phyloP scores from a whole-genome alignment of 148 eudicot species.

The Chenopodium berlandieri region DNA sequence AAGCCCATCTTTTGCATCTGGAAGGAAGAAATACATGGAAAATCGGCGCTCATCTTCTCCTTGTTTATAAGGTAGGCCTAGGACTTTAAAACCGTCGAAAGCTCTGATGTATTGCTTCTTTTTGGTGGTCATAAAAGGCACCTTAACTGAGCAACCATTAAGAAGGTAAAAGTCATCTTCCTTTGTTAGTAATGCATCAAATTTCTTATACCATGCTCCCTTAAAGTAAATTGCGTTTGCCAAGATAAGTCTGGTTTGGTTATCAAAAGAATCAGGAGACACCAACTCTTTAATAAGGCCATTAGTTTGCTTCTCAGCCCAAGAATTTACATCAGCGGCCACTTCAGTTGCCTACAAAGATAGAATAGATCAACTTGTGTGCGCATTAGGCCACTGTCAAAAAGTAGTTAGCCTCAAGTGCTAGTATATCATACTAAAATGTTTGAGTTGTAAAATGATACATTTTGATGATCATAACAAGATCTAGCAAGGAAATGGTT shows the following conservation, averaged over 20 bases:
- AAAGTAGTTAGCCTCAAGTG: too few relatives aligned
- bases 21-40: constrained; percentile 70
- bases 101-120: constrained; percentile 8
- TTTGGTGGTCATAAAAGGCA: constrained; percentile 57
- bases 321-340: constrained; percentile 48
- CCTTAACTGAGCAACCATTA: constrained; percentile 53
- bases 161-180: constrained; percentile 63
- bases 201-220: constrained; percentile 70
- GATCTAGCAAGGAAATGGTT: too few relatives aligned
- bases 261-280: constrained; percentile 56
- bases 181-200: constrained; percentile 51
- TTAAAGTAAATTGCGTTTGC: constrained; percentile 81
- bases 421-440: too few relatives aligned
- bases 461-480: too few relatives aligned
- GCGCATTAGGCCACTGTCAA: too few relatives aligned
- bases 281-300: constrained; percentile 75
- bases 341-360: constrained; percentile 54
- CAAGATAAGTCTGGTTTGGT: constrained; percentile 54
- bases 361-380: constrained; percentile 8
- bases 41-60: constrained; percentile 65
- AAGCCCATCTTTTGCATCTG: constrained; percentile 69
- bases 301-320: constrained; percentile 74
- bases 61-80: constrained; percentile 64
- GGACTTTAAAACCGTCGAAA: constrained; percentile 59
- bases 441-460: too few relatives aligned